phyloP scores from a whole-genome alignment of 2,329 filamentous ascomycete genomes.

The Ceratocystiopsis sp. region DNA sequence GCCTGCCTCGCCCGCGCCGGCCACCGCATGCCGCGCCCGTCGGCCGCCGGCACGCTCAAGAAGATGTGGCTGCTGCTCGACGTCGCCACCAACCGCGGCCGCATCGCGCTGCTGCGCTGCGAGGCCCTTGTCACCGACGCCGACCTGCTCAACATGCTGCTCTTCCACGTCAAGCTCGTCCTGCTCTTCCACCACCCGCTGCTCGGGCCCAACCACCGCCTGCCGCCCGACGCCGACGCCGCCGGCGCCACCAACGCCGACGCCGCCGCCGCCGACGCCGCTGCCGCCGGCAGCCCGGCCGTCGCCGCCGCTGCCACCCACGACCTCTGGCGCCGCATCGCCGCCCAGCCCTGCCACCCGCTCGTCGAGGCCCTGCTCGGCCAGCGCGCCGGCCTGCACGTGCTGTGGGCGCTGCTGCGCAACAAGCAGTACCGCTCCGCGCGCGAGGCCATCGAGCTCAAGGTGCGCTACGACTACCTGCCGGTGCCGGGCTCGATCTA shows the following conservation, averaged over 20 bases:
- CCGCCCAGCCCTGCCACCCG: not conserved
- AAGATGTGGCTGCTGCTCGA: constrained; percentile 64
- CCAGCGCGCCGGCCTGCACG: constrained; percentile 32
- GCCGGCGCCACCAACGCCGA: not conserved
- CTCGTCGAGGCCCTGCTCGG: constrained; percentile 42
- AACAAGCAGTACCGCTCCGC: constrained; percentile 31
- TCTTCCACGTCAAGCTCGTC: constrained; percentile 56
- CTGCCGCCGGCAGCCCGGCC: not conserved
- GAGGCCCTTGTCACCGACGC: constrained; percentile 34
- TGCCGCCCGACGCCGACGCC: not conserved
- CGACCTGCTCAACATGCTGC: constrained; percentile 43
- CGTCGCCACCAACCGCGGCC: constrained; percentile 35
- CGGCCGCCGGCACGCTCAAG: constrained; percentile 24
- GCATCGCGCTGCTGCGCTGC: constrained; percentile 35
- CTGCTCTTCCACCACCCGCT: constrained; percentile 51
- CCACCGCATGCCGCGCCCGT: constrained; percentile 31
- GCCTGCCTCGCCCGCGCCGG: constrained; percentile 39
- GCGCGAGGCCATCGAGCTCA: constrained; percentile 37
- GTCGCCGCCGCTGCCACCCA: not conserved
- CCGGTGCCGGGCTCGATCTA: constrained; percentile 6
- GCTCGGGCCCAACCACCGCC: constrained; percentile 25
- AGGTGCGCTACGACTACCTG: constrained; percentile 38
- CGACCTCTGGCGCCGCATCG: not conserved
- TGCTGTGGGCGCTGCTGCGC: constrained; percentile 43
- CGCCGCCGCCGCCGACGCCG: not conserved